phyloP scores from a whole-genome alignment of 73 alveolate species.

The Tetrahymena elliotti region DNA sequence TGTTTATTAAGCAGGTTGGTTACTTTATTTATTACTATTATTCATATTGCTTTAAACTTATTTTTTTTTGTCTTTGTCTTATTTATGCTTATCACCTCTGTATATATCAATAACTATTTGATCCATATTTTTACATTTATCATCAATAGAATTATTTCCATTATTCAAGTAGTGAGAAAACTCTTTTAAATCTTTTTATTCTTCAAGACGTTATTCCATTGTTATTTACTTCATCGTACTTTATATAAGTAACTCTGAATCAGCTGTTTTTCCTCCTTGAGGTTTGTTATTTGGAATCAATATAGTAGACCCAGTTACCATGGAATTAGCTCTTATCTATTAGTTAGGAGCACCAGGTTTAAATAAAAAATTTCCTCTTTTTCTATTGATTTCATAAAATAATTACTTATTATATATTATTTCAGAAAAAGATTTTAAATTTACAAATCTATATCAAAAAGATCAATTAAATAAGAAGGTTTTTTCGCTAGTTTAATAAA shows the following conservation, averaged over 20 bases:
- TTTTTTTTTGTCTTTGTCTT: neutral
- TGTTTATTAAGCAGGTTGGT: neutral
- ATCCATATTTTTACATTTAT: neutral
- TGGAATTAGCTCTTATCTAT: neutral
- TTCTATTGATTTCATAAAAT: neutral
- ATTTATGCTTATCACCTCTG: neutral
- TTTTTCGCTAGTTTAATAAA: slow-evolving; percentile 58
- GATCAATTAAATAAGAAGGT: slow-evolving; percentile 3
- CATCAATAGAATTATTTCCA: neutral
- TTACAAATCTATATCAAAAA: neutral
- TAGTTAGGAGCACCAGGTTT: neutral
- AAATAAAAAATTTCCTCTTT: neutral
- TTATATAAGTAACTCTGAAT: neutral
- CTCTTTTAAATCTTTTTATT: neutral
- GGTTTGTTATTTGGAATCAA: neutral
- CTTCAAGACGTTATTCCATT: neutral
- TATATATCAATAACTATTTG: neutral
- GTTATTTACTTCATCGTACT: neutral
- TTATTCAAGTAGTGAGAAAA: neutral
- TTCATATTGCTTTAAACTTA: neutral
- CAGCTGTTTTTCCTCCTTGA: neutral
- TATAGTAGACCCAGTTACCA: neutral
- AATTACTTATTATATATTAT: neutral
- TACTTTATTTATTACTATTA: neutral
- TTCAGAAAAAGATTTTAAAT: neutral